A percentile compares a stretch with the other conserved stretches of the same genome.
Conservation (phyloP, 2,329 filamentous ascomycete genomes). For the Diaporthe capsici region DNA sequence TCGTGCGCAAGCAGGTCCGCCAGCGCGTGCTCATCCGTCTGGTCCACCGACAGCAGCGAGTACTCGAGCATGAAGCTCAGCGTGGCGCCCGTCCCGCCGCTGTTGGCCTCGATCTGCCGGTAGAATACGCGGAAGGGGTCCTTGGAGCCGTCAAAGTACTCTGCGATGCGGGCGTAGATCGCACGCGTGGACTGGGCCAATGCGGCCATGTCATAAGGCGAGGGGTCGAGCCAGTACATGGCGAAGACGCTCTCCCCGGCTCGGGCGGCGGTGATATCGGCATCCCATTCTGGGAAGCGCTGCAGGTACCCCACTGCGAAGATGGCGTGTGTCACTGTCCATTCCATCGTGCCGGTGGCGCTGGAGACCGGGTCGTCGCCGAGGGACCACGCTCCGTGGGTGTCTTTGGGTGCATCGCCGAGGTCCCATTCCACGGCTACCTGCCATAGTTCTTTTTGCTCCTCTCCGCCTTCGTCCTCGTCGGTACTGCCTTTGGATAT, state of each 20-base stretch:
- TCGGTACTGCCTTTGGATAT: not conserved
- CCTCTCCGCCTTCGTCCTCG: not conserved
- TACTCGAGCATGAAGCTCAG: conserved; percentile 38
- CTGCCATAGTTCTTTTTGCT: conserved; percentile 9
- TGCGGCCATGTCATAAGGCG: conserved; percentile 30
- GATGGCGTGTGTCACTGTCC: conserved; percentile 11
- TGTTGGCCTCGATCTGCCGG: conserved; percentile 29
- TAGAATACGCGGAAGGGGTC: conserved; percentile 38
- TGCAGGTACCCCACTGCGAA: conserved; percentile 34
- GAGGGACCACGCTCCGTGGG: conserved; percentile 31
- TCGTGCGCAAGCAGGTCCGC: conserved; percentile 41
- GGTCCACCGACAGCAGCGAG: conserved; percentile 13
- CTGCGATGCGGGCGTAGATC: conserved; percentile 32
- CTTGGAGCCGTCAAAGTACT: conserved; percentile 19
- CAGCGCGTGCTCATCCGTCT: conserved; percentile 18
- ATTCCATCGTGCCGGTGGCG: conserved; percentile 1
- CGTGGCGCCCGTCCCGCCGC: conserved; percentile 25
- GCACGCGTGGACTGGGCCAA: conserved; percentile 5
- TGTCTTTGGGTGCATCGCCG: not conserved
- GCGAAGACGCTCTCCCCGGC: not conserved
- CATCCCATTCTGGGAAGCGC: conserved; percentile 28
- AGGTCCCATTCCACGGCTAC: conserved; percentile 35
- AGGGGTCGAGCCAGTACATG: conserved; percentile 32
- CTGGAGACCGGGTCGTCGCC: conserved; percentile 12
- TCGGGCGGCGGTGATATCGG: not conserved